Evolutionary conservation across 2,329 filamentous ascomycete species (phyloP).

Genomic region (Talaromyces piceae): DNA sequence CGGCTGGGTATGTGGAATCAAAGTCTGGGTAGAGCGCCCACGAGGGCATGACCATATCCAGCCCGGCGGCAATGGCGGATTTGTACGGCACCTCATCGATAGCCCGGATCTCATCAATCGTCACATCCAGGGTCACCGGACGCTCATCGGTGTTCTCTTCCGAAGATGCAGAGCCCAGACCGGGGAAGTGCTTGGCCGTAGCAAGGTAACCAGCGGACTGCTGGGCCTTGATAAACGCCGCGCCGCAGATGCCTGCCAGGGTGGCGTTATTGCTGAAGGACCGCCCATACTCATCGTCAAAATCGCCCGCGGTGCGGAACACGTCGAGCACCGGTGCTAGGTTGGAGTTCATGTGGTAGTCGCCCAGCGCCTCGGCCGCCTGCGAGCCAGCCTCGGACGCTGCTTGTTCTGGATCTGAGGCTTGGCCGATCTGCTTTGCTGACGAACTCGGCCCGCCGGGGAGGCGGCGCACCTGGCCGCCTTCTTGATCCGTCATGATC

Average conservation of each 20-base stretch:
- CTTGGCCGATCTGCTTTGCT: constrained; percentile 20
- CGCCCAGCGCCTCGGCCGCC: constrained; percentile 15
- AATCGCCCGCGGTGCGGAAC: constrained; percentile 20
- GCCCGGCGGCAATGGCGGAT: constrained; percentile 18
- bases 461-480: constrained; percentile 21
- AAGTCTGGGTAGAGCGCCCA: constrained; percentile 24
- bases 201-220: constrained; percentile 17
- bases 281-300: constrained; percentile 19
- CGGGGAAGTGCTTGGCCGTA: constrained; percentile 26
- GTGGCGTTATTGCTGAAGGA: constrained; percentile 21
- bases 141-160: constrained; percentile 21
- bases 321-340: constrained; percentile 25
- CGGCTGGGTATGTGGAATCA: constrained; percentile 20
- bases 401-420: constrained; percentile 12
- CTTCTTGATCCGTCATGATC: constrained; percentile 29
- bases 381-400: constrained; percentile 18
- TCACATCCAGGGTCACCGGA: constrained; percentile 21
- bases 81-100: constrained; percentile 22
- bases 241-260: constrained; percentile 17
- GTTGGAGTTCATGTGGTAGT: constrained; percentile 19
- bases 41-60: constrained; percentile 25
- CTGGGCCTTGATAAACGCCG: constrained; percentile 18
- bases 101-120: constrained; percentile 15
- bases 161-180: constrained; percentile 19
- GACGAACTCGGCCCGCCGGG: constrained; percentile 19